Percentiles rank a stretch among this genome's conserved stretches.
Evolutionary conservation across 2,329 filamentous ascomycete genomes (phyloP).

Genomic region (Coleophoma crateriformis): DNA sequence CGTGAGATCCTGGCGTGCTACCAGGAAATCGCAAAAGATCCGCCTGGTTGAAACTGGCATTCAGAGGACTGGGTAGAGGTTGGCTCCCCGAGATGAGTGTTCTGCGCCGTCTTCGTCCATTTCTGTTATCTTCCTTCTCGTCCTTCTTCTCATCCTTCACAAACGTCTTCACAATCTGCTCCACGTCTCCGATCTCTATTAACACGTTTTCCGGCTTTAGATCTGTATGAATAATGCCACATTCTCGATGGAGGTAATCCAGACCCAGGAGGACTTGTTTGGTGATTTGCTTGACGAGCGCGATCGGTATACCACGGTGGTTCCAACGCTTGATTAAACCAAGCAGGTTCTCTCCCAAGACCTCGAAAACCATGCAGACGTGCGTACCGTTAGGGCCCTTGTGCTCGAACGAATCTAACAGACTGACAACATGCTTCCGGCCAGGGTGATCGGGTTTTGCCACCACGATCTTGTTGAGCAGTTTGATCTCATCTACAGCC

Average conservation of each 20-base stretch:
- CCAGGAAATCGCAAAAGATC: conserved; percentile 59
- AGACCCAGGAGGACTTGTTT: conserved; percentile 94
- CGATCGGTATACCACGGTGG: conserved; percentile 93
- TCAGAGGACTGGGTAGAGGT: conserved; percentile 88
- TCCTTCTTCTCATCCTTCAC: conserved; percentile 74
- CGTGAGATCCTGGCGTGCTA: conserved; percentile 55
- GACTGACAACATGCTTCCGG: conserved; percentile 89
- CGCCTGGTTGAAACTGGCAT: conserved; percentile 78
- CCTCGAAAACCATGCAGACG: conserved; percentile 99
- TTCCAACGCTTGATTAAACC: conserved; percentile 98
- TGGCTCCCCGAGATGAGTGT: conserved; percentile 97
- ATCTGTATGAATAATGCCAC: conserved; percentile 97
- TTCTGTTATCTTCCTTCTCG: conserved; percentile 85
- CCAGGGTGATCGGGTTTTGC: conserved; percentile 94
- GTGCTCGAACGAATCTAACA: conserved; percentile 96
- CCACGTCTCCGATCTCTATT: conserved; percentile 97
- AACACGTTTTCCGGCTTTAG: conserved; percentile 97
- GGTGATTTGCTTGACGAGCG: conserved; percentile 95
- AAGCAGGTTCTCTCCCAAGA: conserved; percentile 88
- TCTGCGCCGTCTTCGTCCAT: conserved; percentile 80
- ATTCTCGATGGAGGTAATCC: conserved; percentile 95
- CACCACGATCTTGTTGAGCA: conserved; percentile 93
- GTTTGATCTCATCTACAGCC: conserved; percentile 96
- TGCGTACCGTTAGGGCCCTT: conserved; percentile 94
- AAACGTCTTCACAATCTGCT: conserved; percentile 95